Conservation (phyloP, 345 rosid species). For the Passiflora organensis region DNA sequence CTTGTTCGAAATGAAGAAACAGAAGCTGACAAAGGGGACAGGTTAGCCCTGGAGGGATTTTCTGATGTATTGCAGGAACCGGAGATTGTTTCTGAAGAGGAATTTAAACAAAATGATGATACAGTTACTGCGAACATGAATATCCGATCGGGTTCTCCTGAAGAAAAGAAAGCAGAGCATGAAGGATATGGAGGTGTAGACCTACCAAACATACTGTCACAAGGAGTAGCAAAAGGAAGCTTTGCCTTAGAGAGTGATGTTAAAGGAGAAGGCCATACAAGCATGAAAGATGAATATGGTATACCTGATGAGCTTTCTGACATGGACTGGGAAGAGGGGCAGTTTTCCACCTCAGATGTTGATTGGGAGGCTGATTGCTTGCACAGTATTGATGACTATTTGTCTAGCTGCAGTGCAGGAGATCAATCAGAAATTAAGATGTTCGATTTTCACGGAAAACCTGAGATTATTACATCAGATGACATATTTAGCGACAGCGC, state of each 20-base stretch:
- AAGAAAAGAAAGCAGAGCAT: conserved; percentile 9
- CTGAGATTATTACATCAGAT: conserved; percentile 10
- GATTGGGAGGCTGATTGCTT: conserved; percentile 16
- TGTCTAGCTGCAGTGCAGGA: conserved; percentile 1
- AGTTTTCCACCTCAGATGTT: conserved; percentile 14
- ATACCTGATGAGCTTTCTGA: conserved; percentile 24
- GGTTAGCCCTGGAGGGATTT: conserved; percentile 30
- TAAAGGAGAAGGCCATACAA: too few species aligned
- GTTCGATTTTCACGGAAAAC: conserved; percentile 12
- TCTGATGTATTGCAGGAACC: conserved; percentile 37
- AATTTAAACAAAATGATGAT: neutral
- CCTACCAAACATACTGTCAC: conserved; percentile 2
- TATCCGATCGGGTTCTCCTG: neutral
- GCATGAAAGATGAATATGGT: conserved; percentile 15
- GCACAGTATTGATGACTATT: conserved; percentile 23
- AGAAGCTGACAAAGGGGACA: conserved; percentile 10
- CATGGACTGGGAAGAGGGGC: conserved; percentile 51
- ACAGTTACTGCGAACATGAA: conserved; percentile 4
- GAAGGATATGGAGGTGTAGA: conserved; percentile 9
- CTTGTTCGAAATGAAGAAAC: conserved; percentile 4
- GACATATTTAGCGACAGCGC: conserved; percentile 10
- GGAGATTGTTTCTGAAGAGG: conserved; percentile 31
- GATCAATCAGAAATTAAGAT: conserved; percentile 13
- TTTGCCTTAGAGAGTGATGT: conserved; percentile 10
- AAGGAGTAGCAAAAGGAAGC: conserved; percentile 16